Conservation (phyloP, 352 stramenopile species). For the Pythium diclinum region DNA sequence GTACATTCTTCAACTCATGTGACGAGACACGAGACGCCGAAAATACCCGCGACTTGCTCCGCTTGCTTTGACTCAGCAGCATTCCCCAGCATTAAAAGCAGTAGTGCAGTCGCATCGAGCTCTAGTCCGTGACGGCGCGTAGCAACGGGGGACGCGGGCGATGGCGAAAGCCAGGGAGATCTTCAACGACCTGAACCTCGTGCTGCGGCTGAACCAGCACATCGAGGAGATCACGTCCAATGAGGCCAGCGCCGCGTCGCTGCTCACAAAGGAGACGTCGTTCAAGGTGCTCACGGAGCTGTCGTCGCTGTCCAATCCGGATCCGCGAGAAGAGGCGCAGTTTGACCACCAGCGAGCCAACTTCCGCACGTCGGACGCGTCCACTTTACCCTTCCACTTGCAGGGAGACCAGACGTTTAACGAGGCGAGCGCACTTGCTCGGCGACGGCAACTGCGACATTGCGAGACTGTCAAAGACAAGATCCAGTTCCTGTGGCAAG, state of each 20-base stretch:
- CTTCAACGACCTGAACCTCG: conserved; percentile 73
- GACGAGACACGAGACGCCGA: neutral
- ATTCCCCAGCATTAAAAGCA: neutral
- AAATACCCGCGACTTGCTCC: neutral
- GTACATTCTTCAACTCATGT: neutral
- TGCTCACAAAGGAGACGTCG: conserved; percentile 45
- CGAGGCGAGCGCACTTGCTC: conserved; percentile 50
- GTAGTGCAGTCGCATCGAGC: neutral
- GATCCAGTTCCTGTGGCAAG: conserved; percentile 66
- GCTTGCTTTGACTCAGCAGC: neutral
- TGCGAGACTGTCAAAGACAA: conserved; percentile 40
- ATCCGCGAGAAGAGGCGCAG: conserved; percentile 46
- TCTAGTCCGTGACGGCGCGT: neutral
- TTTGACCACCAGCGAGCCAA: conserved; percentile 64
- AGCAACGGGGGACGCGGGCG: neutral
- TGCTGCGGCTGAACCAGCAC: conserved; percentile 68
- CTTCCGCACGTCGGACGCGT: conserved; percentile 26
- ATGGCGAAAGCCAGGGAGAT: conserved; percentile 48
- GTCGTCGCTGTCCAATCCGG: conserved; percentile 37
- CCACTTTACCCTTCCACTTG: conserved; percentile 66
- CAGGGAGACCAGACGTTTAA: conserved; percentile 71
- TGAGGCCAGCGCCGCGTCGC: conserved; percentile 16
- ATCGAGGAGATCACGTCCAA: conserved; percentile 41
- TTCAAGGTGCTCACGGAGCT: conserved; percentile 77
- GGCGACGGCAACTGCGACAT: conserved; percentile 50